phyloP scores from a whole-genome alignment of 176 grass and related monocot species.

The Chloris gayana region DNA sequence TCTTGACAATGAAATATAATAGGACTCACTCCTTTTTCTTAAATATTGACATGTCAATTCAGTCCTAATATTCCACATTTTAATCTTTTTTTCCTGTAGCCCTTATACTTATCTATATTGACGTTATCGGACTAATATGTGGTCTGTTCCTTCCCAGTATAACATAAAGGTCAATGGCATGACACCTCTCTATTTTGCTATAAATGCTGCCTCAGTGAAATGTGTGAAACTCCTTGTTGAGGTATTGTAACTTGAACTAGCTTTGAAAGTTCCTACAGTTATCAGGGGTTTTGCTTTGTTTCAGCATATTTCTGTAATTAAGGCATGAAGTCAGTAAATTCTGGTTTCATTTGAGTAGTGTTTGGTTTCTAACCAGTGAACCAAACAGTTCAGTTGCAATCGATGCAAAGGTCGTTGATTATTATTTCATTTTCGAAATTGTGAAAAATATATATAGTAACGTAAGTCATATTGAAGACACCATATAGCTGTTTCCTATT shows the following conservation, averaged over 20 bases:
- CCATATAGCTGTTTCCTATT: too few relatives aligned
- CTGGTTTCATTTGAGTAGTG: background rate
- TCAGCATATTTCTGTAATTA: background rate
- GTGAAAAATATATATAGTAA: too few relatives aligned
- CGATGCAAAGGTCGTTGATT: too few relatives aligned
- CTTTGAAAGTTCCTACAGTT: background rate
- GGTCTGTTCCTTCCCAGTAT: background rate
- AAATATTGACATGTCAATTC: background rate
- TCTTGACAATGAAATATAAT: background rate
- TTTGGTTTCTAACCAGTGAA: background rate
- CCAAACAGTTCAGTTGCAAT: too few relatives aligned
- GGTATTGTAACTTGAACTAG: constrained; percentile 26
- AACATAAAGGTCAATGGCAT: constrained; percentile 42
- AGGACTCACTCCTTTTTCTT: background rate
- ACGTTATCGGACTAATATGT: background rate
- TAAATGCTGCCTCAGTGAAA: constrained; percentile 3
- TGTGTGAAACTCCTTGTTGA: constrained; percentile 35
- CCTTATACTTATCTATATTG: background rate
- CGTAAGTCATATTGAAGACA: too few relatives aligned
- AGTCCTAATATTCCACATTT: background rate
- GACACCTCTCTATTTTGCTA: constrained; percentile 41
- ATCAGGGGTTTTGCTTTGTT: background rate
- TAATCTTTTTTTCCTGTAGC: background rate
- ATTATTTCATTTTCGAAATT: too few relatives aligned
- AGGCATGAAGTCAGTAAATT: background rate